phyloP scores from a whole-genome alignment of 805 yeast genomes.

The Ogataea zsoltii region DNA sequence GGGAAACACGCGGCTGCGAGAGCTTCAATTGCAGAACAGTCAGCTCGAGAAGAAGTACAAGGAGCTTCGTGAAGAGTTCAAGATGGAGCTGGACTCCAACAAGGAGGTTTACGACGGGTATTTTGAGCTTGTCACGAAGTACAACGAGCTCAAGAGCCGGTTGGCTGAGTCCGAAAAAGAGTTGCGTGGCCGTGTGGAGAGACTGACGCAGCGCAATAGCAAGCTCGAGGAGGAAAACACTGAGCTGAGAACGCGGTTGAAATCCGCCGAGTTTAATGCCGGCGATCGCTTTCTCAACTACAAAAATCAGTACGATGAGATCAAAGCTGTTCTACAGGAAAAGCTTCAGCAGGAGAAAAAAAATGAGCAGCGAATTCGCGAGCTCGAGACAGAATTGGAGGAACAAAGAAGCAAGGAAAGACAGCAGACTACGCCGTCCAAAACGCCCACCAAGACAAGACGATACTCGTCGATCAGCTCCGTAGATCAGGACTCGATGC shows the following conservation, averaged over 20 bases:
- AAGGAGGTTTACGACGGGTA: slow-evolving; percentile 29
- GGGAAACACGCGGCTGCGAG: slow-evolving; percentile 14
- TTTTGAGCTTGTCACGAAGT: slow-evolving; percentile 23
- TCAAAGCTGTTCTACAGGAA: slow-evolving; percentile 11
- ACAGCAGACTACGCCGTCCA: background rate
- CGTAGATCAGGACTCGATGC: slow-evolving; percentile 21
- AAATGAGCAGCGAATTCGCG: slow-evolving; percentile 8
- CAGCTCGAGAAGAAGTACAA: slow-evolving; percentile 20
- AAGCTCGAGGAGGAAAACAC: slow-evolving; percentile 12
- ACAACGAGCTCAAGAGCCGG: slow-evolving; percentile 11
- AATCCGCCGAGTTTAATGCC: slow-evolving; percentile 2
- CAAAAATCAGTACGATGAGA: slow-evolving; percentile 22
- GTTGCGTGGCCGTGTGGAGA: slow-evolving; percentile 3
- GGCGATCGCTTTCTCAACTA: slow-evolving; percentile 15
- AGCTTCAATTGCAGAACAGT: slow-evolving; percentile 16
- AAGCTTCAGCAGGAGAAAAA: slow-evolving; percentile 15
- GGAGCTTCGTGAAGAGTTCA: slow-evolving; percentile 27
- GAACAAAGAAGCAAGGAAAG: background rate
- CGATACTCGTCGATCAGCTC: slow-evolving; percentile 6
- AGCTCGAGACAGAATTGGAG: slow-evolving; percentile 5
- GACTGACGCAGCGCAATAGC: slow-evolving; percentile 11
- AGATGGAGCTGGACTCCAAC: slow-evolving; percentile 23
- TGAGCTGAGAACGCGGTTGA: slow-evolving; percentile 5
- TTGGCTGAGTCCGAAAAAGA: slow-evolving; percentile 3
- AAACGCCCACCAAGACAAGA: background rate